A percentile compares a stretch with the other conserved stretches of the same genome.
These are phyloP conservation scores for Taiozyma sp. DNA, from an alignment of 1,139 yeast species.

Conservation along the genomic window DNA sequence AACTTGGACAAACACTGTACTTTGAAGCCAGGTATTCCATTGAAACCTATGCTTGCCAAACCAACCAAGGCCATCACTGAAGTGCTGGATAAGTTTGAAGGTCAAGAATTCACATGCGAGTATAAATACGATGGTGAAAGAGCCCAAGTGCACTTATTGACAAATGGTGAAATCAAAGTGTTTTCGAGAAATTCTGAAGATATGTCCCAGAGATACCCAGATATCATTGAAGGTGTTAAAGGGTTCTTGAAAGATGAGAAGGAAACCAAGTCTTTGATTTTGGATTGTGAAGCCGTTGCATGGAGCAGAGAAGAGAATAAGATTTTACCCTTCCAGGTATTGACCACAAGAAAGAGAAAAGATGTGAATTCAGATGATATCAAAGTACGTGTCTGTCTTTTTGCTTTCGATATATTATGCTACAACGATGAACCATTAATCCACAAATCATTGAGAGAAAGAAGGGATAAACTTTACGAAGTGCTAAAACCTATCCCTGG, in stretches of 20 bases:
- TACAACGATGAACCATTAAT: constrained; percentile 68
- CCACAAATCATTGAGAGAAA: constrained; percentile 59
- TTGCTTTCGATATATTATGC: constrained; percentile 83
- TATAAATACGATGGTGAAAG: constrained; percentile 98
- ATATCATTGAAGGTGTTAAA: constrained; percentile 62
- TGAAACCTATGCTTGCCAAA: constrained; percentile 97
- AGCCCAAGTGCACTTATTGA: constrained; percentile 82
- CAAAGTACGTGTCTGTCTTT: constrained; percentile 84
- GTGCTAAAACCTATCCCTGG: constrained; percentile 64
- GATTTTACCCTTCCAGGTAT: constrained; percentile 87
- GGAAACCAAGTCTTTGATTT: constrained; percentile 48
- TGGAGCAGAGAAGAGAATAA: constrained; percentile 76
- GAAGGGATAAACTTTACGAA: constrained; percentile 55
- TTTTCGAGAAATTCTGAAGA: constrained; percentile 95
- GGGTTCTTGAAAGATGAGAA: constrained; percentile 44
- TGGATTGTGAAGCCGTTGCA: constrained; percentile 99
- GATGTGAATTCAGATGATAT: constrained; percentile 85
- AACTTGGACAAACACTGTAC: constrained; percentile 63
- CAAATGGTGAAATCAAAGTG: constrained; percentile 63
- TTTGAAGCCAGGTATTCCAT: constrained; percentile 86
- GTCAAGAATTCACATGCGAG: constrained; percentile 85
- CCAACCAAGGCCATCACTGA: constrained; percentile 93
- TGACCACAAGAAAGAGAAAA: constrained; percentile 90
- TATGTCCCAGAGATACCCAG: constrained; percentile 96
- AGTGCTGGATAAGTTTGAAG: constrained; percentile 82